A percentile compares a stretch with the other conserved stretches of the same genome.
These are phyloP conservation scores for Elsinoe fawcettii DNA, from an alignment of 2,329 filamentous ascomycete species.

Conservation along the genomic window DNA sequence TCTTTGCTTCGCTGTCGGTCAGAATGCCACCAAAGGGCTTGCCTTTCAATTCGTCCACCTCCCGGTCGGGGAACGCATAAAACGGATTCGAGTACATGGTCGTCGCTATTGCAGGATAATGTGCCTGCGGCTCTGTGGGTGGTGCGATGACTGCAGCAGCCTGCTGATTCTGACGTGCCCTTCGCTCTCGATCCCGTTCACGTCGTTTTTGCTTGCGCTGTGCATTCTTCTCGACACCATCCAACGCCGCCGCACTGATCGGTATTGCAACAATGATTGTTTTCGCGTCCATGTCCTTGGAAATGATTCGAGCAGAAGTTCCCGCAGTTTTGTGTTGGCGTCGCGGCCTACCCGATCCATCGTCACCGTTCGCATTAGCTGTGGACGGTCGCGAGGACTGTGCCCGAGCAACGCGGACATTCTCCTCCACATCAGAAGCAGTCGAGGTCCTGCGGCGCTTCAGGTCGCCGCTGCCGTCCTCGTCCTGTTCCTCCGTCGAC, in stretches of 20 bases:
- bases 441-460: conserved; percentile 37
- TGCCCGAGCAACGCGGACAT: conserved; percentile 17
- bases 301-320: conserved; percentile 20
- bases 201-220: conserved; percentile 48
- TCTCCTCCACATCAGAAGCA: conserved; percentile 27
- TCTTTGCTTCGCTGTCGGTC: conserved; percentile 82
- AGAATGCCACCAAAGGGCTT: conserved; percentile 95
- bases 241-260: conserved; percentile 29
- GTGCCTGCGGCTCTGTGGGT: conserved; percentile 31
- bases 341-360: conserved; percentile 4
- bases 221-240: conserved; percentile 30
- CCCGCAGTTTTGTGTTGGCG: conserved; percentile 3
- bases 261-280: conserved; percentile 48
- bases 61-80: conserved; percentile 81
- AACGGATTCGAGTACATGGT: conserved; percentile 67
- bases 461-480: conserved; percentile 30
- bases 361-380: conserved; percentile 19
- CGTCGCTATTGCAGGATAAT: conserved; percentile 54
- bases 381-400: conserved; percentile 1
- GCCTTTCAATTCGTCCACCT: conserved; percentile 78
- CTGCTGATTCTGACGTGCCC: conserved; percentile 40
- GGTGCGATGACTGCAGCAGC: conserved; percentile 28
- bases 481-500: conserved; percentile 58
- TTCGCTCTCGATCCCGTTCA: conserved; percentile 36
- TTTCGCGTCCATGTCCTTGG: conserved; percentile 22